Base-by-base conservation (phyloP, 345 rosid genomes). In the Pistacia atlantica region DNA sequence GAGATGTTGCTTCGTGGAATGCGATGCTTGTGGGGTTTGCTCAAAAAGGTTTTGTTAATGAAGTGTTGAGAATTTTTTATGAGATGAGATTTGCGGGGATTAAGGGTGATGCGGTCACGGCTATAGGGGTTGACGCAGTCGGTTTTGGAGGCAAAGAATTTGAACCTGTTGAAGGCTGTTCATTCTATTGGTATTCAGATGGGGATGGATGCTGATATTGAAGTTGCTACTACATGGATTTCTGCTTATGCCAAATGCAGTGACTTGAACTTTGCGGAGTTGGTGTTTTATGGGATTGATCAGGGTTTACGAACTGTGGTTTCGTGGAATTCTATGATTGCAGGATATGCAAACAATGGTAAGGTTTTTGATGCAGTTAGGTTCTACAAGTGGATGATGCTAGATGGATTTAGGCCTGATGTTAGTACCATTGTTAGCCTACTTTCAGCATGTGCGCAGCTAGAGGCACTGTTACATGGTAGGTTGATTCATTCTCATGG, bases 281-380 rank as follows among this genome's bases (percentile, higher is more conserved):
- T 66, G 65, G 85, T 89, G 16, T 90, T 92, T 57, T 38, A 72
- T 83, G 87, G 59, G 67, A 87, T 92, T 75, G 81, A 72, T 48
- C 77, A 51, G 35, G 61, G 78, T 62, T 71, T 75, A 25, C 78
- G 80, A 78, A 87, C 84, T 25, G 84, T 83, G 6, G 76, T 87
- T 4, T 84, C 89, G 10, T 81, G 85, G 97, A 95, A 93, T 78
- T 87, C 93, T 28, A 56, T 95, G 86, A 88, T 91, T 64, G 87
- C 87, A 3, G 94, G 90, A 31, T 88, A 84, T 67, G 84, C 89
- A 0, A 49, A 77, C 67, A 75, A 59, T 8, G 84, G 82, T 31
- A 81, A 84, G 60, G 64, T 77, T 68, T 11, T 8, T 16, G 76
- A 77, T 64, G 89, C 94, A 46, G 73, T 79, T 66, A 67, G 72